phyloP scores from a whole-genome alignment of 805 yeast species.

The Candida incommunis region DNA sequence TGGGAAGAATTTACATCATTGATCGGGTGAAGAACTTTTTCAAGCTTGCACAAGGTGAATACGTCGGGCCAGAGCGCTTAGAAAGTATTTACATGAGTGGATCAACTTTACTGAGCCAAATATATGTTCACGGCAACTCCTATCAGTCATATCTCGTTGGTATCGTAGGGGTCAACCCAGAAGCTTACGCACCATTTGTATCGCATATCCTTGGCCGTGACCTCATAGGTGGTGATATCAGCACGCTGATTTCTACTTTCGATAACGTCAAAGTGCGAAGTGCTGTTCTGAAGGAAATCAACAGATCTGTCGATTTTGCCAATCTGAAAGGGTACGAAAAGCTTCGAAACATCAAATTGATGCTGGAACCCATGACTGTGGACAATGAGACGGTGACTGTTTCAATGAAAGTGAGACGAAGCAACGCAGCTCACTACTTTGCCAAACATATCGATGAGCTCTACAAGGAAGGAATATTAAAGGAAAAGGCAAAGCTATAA shows the following conservation, averaged over 20 bases:
- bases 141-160: slow-evolving; percentile 42
- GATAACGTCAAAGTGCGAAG: slow-evolving; percentile 23
- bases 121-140: slow-evolving; percentile 53
- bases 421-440: slow-evolving; percentile 32
- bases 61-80: slow-evolving; percentile 63
- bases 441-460: slow-evolving; percentile 25
- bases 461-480: slow-evolving; percentile 33
- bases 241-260: slow-evolving; percentile 18
- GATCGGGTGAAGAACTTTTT: slow-evolving; percentile 73
- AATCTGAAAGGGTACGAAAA: slow-evolving; percentile 51
- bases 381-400: slow-evolving; percentile 56
- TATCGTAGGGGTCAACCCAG: slow-evolving; percentile 46
- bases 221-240: slow-evolving; percentile 14
- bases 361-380: slow-evolving; percentile 44
- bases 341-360: slow-evolving; percentile 38
- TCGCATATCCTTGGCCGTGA: slow-evolving; percentile 19
- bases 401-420: slow-evolving; percentile 43
- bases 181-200: slow-evolving; percentile 22
- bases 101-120: slow-evolving; percentile 37
- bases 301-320: slow-evolving; percentile 21
- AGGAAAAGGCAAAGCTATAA: not conserved
- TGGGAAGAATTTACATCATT: slow-evolving; percentile 45
- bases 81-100: slow-evolving; percentile 47
- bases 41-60: slow-evolving; percentile 52
- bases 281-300: slow-evolving; percentile 25